Base-by-base conservation (phyloP, 371 early-diverging fungal genomes). In the Mortierella polycephala region DNA sequence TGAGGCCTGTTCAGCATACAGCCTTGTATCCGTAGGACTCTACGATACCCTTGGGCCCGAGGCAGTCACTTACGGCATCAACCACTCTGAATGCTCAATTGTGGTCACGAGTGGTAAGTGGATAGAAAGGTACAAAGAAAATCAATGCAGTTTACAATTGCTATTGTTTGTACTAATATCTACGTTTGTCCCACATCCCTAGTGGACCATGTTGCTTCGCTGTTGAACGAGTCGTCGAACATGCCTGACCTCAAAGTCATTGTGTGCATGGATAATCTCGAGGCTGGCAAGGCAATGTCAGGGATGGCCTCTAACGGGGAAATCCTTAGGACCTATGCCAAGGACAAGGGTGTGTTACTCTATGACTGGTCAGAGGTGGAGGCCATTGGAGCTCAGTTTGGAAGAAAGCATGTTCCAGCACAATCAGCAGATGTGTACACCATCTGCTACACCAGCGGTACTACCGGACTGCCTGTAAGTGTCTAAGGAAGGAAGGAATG, bases 371-470 rank as follows among this genome's bases (percentile, higher is more conserved):
- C 63, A 4, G 89, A 91, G 8, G 81, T 96, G 23, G 95, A 95
- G 77, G 71, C 68, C 62, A 1, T 79, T 16, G 74, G 74, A 14
- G 30, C 41, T 10, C 46, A 70, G 45, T 67, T 82, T 53, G 75
- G 74, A 57, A 73, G 71, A 20, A 75, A 72, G 6, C 85, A 83
- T 50, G 79, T 72, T 1, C 76, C 79, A 1, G 81, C 90, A 7
- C 71, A 65, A 13, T 81, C 88, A 40, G 86, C 87, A 1, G 92
- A 92, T 61, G 40, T 94, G n/a, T 93, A 93, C 67, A 94, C 96
- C 37, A 95, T 99, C 60, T 97, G 96, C 86, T 99, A 98, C 81
- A 99, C 99, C 7, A 92, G 93, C 64, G 99, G 99, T 57, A 88
- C 94, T 46, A 90, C 94, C 1, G 96, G 95, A 2, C 74, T 71